phyloP scores from a whole-genome alignment of 208 protist genomes.

The Wallacemonas sp. region DNA sequence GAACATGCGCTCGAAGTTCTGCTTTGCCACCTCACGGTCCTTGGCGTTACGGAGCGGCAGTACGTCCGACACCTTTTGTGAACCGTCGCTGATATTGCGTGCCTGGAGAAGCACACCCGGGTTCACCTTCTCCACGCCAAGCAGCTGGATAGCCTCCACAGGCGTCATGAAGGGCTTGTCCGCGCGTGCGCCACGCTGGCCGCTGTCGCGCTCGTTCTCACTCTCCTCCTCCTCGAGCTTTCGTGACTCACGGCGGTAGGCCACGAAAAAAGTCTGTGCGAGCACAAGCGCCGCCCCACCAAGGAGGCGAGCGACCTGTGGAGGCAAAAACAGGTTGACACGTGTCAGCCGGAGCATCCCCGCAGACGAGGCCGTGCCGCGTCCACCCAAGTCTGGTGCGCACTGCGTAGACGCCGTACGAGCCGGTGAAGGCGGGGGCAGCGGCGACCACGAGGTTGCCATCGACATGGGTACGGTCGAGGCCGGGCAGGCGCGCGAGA shows the following conservation, averaged over 20 bases:
- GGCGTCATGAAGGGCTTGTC: slow-evolving; percentile 40
- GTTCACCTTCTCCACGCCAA: slow-evolving; percentile 53
- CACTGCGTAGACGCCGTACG: too few relatives aligned
- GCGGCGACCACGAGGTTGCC: too few relatives aligned
- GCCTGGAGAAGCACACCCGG: slow-evolving; percentile 10
- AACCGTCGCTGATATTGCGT: slow-evolving; percentile 9
- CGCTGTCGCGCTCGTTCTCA: slow-evolving; percentile 3
- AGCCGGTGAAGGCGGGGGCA: too few relatives aligned
- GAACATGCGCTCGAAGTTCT: slow-evolving; percentile 70
- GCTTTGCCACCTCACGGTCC: slow-evolving; percentile 33
- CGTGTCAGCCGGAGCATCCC: slow-evolving; percentile 39
- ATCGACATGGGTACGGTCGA: too few relatives aligned
- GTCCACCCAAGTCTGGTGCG: neutral
- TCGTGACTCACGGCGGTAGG: slow-evolving; percentile 45
- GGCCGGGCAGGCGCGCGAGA: too few relatives aligned
- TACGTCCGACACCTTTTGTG: slow-evolving; percentile 5
- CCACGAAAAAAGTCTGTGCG: slow-evolving; percentile 50
- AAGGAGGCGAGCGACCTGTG: slow-evolving; percentile 42
- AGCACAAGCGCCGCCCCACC: slow-evolving; percentile 30
- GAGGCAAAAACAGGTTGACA: slow-evolving; percentile 39
- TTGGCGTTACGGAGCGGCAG: slow-evolving; percentile 30
- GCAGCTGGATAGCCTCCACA: slow-evolving; percentile 63
- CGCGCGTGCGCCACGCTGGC: neutral
- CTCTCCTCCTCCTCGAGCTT: slow-evolving; percentile 29
- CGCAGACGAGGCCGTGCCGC: neutral